phyloP scores from a whole-genome alignment of 805 yeast species.

The Saccharomycopsis sp. region DNA sequence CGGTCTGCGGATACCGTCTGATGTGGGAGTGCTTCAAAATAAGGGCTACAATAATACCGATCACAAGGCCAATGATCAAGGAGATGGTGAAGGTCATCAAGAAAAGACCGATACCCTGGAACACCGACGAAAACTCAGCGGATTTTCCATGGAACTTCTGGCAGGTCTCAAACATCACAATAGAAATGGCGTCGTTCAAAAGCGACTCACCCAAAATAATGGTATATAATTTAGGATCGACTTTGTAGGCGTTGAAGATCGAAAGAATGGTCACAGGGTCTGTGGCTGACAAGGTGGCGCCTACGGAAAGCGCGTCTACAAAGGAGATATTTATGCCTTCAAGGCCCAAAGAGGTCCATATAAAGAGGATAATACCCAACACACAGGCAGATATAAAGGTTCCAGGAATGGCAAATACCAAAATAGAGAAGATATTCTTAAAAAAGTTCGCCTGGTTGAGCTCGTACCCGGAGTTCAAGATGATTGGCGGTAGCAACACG shows the following conservation, averaged over 20 bases:
- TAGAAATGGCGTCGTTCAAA: constrained; percentile 94
- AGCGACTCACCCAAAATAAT: constrained; percentile 95
- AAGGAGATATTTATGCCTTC: constrained; percentile 85
- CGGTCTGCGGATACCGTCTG: constrained; percentile 93
- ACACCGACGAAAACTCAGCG: constrained; percentile 66
- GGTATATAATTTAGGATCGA: constrained; percentile 94
- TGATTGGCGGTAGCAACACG: constrained; percentile 90
- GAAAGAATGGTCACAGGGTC: constrained; percentile 97
- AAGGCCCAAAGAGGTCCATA: constrained; percentile 88
- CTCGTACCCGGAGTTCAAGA: constrained; percentile 93
- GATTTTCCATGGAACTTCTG: constrained; percentile 89
- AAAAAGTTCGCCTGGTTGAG: constrained; percentile 93
- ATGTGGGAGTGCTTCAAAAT: constrained; percentile 88
- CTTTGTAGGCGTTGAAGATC: constrained; percentile 94
- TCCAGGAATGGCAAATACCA: constrained; percentile 95
- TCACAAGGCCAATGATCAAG: constrained; percentile 77
- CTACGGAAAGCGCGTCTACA: constrained; percentile 96
- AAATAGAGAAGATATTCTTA: constrained; percentile 81
- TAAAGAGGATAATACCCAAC: constrained; percentile 75
- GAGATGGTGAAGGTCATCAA: constrained; percentile 90
- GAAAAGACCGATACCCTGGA: constrained; percentile 92
- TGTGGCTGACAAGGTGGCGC: constrained; percentile 96
- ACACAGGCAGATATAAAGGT: constrained; percentile 90
- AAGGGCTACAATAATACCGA: constrained; percentile 86
- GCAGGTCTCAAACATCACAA: constrained; percentile 98